Percentiles rank a stretch among this genome's conserved stretches.
Conservation (phyloP, 2,329 filamentous ascomycete genomes). For the Orbilia oligospora region DNA sequence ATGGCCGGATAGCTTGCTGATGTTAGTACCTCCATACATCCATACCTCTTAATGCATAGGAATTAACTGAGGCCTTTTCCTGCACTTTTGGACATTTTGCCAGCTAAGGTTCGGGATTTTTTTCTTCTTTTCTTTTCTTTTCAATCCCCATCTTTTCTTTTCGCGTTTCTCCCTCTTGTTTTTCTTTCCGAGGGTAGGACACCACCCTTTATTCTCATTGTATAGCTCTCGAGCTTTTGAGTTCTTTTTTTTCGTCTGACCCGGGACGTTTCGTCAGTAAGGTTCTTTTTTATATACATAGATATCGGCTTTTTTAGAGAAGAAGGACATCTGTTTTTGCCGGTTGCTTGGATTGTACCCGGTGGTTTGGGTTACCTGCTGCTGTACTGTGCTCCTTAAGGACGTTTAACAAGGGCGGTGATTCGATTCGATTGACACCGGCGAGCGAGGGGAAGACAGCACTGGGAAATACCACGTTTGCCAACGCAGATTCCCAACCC, state of each 20-base stretch:
- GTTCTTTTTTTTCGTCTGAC: neutral
- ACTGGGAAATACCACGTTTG: constrained; percentile 4
- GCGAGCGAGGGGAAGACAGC: neutral
- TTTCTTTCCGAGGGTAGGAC: neutral
- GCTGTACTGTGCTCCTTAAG: too few species aligned
- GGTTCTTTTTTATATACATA: too few species aligned
- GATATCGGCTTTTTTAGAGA: too few species aligned
- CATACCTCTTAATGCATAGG: neutral
- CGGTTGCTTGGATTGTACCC: too few species aligned
- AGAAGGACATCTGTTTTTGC: too few species aligned
- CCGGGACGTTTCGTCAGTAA: too few species aligned
- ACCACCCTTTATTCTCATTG: too few species aligned
- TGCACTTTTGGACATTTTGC: neutral
- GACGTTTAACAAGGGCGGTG: neutral
- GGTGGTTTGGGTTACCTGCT: too few species aligned
- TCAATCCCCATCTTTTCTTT: neutral
- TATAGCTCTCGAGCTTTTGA: neutral
- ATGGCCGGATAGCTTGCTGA: neutral
- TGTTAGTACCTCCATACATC: neutral
- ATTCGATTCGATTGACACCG: neutral
- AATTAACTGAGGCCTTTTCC: neutral
- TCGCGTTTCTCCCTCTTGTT: neutral
- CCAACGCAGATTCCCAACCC: neutral
- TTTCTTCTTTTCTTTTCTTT: neutral
- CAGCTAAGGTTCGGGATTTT: neutral